Percentiles rank a stretch among this genome's conserved stretches.
These are phyloP conservation scores for Lomentospora prolificans DNA, from an alignment of 2,329 filamentous ascomycete species.

Conservation along the genomic window DNA sequence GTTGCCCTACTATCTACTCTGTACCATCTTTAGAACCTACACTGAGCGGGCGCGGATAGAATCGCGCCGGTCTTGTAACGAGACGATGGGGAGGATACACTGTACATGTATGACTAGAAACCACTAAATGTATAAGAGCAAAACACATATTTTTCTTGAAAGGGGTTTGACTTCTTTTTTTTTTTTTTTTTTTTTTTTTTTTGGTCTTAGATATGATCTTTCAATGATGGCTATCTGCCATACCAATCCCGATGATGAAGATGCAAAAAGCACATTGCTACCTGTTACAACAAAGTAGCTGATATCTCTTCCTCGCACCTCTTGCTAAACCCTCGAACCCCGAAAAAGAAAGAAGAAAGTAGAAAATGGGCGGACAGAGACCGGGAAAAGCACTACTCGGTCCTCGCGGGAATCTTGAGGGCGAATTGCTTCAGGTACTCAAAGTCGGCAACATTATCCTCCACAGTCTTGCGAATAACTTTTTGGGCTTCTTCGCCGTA, in stretches of 20 bases:
- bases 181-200: not conserved
- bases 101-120: constrained; percentile 7
- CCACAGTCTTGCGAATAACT: constrained; percentile 60
- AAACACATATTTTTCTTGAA: not conserved
- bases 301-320: no score
- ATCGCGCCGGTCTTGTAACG: not conserved
- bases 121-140: constrained; percentile 5
- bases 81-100: not conserved
- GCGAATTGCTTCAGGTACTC: constrained; percentile 75
- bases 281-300: not conserved
- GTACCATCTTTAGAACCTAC: not conserved
- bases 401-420: constrained; percentile 33
- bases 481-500: constrained; percentile 63
- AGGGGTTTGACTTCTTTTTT: not conserved
- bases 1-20: not conserved
- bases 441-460: constrained; percentile 64
- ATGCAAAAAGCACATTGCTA: not conserved
- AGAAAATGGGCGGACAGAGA: no score
- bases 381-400: no score
- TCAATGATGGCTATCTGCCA: no score
- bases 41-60: not conserved
- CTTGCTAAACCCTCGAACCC: no score
- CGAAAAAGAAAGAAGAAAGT: no score
- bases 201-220: not conserved
- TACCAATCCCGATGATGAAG: not conserved